These are phyloP conservation scores for Talaromyces albobiverticillius DNA, from an alignment of 2,329 filamentous ascomycete species.

Conservation along the genomic window DNA sequence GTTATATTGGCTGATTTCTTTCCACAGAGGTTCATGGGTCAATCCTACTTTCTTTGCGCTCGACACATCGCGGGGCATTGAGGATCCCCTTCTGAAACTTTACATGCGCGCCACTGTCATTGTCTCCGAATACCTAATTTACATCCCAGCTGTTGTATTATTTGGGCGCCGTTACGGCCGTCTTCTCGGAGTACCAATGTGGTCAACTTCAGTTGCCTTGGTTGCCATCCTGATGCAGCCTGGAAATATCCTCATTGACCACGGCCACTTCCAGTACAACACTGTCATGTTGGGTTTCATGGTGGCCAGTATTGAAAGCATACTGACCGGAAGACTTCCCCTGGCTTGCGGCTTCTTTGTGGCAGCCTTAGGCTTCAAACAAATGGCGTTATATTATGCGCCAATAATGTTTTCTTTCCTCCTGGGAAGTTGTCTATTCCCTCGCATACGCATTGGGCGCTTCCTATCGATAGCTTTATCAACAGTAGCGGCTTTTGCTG, in stretches of 20 bases:
- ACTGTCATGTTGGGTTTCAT: conserved; percentile 96
- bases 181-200: conserved; percentile 71
- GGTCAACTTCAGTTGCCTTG: conserved; percentile 80
- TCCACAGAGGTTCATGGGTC: conserved; percentile 64
- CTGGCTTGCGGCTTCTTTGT: conserved; percentile 96
- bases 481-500: conserved; percentile 69
- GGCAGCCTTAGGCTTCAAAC: conserved; percentile 90
- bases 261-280: conserved; percentile 97
- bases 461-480: conserved; percentile 72
- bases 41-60: conserved; percentile 85
- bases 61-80: conserved; percentile 74
- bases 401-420: conserved; percentile 90
- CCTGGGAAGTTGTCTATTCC: conserved; percentile 79
- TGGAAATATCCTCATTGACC: conserved; percentile 84
- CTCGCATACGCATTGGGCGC: conserved; percentile 63
- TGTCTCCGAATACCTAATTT: conserved; percentile 85
- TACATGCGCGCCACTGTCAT: conserved; percentile 95
- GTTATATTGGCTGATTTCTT: conserved; percentile 17
- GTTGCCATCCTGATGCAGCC: conserved; percentile 92
- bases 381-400: conserved; percentile 98
- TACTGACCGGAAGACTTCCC: conserved; percentile 77
- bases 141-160: conserved; percentile 78
- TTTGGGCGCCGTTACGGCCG: conserved; percentile 80
- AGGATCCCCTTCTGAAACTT: conserved; percentile 77
- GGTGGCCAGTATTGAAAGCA: conserved; percentile 80